phyloP scores from a whole-genome alignment of 257 asterid genomes.

The Lycium barbarum region DNA sequence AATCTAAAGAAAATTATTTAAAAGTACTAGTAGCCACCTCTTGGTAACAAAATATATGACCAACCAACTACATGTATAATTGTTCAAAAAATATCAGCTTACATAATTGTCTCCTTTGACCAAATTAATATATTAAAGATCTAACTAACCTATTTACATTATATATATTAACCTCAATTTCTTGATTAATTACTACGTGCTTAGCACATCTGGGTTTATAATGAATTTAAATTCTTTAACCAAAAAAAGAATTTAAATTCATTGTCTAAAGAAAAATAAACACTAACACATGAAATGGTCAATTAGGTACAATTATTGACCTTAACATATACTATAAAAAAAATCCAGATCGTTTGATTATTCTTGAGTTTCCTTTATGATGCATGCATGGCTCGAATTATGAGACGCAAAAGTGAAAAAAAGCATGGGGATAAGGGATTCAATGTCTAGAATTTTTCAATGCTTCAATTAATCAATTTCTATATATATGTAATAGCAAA shows the following conservation, averaged over 20 bases:
- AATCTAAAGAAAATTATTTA: neutral
- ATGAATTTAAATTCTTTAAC: neutral
- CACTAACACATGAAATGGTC: neutral
- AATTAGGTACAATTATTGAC: neutral
- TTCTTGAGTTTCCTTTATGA: conserved; percentile 2
- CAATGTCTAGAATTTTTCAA: too few species aligned
- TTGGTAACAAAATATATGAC: neutral
- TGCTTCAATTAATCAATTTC: neutral
- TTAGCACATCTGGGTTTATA: neutral
- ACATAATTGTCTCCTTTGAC: neutral
- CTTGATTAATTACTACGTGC: conserved; percentile 18
- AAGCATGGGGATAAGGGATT: too few species aligned
- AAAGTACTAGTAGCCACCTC: neutral
- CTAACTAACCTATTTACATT: neutral
- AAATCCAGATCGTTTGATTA: neutral
- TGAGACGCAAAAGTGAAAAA: too few species aligned
- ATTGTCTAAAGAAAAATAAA: neutral
- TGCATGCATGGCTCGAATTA: neutral
- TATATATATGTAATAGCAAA: neutral
- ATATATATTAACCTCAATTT: neutral
- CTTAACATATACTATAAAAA: neutral
- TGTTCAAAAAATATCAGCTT: neutral
- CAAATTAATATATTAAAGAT: neutral
- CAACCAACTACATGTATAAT: neutral
- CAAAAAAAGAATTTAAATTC: neutral